Conservation (phyloP, 805 yeast genomes). For the Yamadazyma insecticola region DNA sequence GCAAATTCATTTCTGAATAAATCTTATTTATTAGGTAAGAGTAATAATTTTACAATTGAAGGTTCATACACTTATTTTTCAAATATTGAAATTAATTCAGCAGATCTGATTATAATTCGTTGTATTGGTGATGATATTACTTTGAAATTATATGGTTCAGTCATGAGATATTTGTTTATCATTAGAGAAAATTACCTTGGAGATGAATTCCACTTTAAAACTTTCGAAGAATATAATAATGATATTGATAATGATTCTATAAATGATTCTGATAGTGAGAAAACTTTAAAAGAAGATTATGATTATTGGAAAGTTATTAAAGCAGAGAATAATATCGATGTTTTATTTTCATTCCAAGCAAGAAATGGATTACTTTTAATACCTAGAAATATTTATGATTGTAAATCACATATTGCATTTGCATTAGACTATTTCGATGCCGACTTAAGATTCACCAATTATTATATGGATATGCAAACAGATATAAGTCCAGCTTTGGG, state of each 20-base stretch:
- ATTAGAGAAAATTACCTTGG: conserved; percentile 90
- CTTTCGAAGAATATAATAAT: conserved; percentile 73
- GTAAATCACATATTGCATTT: conserved; percentile 56
- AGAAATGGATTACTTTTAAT: conserved; percentile 65
- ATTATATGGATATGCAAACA: conserved; percentile 88
- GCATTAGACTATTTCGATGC: conserved; percentile 63
- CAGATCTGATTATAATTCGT: conserved; percentile 64
- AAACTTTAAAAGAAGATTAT: conserved; percentile 7
- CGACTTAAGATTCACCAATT: conserved; percentile 83
- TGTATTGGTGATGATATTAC: conserved; percentile 65
- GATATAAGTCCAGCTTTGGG: conserved; percentile 57
- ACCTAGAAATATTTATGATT: conserved; percentile 69
- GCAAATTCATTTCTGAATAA: conserved; percentile 60
- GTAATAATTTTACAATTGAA: conserved; percentile 52
- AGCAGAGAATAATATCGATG: conserved; percentile 70
- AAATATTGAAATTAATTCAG: conserved; percentile 57
- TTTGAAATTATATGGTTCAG: conserved; percentile 72
- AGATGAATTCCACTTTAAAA: conserved; percentile 72
- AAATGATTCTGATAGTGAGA: neutral
- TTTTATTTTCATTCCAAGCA: conserved; percentile 66
- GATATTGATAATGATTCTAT: conserved; percentile 4
- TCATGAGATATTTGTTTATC: conserved; percentile 68
- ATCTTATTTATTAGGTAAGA: conserved; percentile 60
- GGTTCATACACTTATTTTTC: conserved; percentile 66
- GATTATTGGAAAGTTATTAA: conserved; percentile 40